phyloP scores from a whole-genome alignment of 257 asterid genomes.

The Sherardia arvensis region DNA sequence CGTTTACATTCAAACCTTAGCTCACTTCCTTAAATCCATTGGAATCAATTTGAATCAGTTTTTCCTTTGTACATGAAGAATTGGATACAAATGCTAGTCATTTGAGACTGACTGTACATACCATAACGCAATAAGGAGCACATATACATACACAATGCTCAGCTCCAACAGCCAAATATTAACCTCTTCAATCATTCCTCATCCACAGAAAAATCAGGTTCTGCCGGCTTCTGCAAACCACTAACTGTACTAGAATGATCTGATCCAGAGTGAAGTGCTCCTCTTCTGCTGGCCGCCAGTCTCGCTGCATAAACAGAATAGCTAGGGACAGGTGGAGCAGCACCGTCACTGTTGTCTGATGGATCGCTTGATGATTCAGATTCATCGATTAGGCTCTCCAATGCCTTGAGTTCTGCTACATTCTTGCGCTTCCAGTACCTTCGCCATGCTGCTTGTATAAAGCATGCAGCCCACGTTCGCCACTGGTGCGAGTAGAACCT shows the following conservation, averaged over 20 bases:
- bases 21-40: neutral
- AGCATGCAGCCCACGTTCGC: constrained; percentile 91
- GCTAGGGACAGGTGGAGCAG: constrained; percentile 25
- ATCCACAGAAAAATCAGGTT: constrained; percentile 81
- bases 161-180: neutral
- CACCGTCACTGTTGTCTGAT: neutral
- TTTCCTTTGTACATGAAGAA: neutral
- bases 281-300: constrained; percentile 50
- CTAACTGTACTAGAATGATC: constrained; percentile 31
- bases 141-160: neutral
- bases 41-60: neutral
- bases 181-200: constrained; percentile 32
- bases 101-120: neutral
- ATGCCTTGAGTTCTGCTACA: constrained; percentile 40
- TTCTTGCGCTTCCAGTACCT: constrained; percentile 49
- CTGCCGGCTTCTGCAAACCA: constrained; percentile 73
- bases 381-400: constrained; percentile 26
- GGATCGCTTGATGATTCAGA: constrained; percentile 4
- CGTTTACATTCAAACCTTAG: too few relatives aligned
- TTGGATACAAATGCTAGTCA: neutral
- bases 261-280: constrained; percentile 27
- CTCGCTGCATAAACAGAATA: constrained; percentile 39
- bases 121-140: neutral
- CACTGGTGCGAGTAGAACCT: constrained; percentile 95
- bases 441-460: constrained; percentile 88